A percentile compares a stretch with the other conserved stretches of the same genome.
Evolutionary conservation across 805 yeast species (phyloP).

Genomic region (Teunomyces lycoperdinae): DNA sequence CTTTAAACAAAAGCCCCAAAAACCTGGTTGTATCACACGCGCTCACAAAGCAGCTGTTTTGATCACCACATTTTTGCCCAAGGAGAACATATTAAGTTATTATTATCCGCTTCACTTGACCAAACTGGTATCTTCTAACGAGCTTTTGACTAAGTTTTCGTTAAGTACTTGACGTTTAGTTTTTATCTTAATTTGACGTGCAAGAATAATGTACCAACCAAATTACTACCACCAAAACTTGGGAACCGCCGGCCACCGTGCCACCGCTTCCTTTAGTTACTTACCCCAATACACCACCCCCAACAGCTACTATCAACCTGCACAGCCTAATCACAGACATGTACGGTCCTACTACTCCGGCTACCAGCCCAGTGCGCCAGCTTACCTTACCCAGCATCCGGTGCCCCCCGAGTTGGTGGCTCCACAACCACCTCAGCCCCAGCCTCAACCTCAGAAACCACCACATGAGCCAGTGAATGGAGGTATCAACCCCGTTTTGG

Average conservation of each 20-base stretch:
- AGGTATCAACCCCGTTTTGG: slow-evolving; percentile 75
- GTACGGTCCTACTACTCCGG: slow-evolving; percentile 5
- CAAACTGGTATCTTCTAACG: slow-evolving; percentile 13
- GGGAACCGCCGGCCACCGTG: slow-evolving; percentile 41
- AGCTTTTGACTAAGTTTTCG: slow-evolving; percentile 43
- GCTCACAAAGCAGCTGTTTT: not conserved
- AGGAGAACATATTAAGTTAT: slow-evolving; percentile 4
- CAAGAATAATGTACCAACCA: slow-evolving; percentile 14
- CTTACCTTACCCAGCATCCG: not conserved
- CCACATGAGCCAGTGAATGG: slow-evolving; percentile 42
- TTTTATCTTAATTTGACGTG: not conserved
- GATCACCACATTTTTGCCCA: slow-evolving; percentile 1
- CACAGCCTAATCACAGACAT: slow-evolving; percentile 8
- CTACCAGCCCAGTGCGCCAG: slow-evolving; percentile 11
- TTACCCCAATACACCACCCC: slow-evolving; percentile 18
- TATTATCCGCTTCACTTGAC: not conserved
- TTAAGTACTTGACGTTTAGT: slow-evolving; percentile 5
- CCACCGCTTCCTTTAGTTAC: slow-evolving; percentile 26
- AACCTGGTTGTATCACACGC: slow-evolving; percentile 1
- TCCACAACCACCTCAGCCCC: not conserved
- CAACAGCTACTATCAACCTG: slow-evolving; percentile 4
- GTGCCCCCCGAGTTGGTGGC: not conserved
- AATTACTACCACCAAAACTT: slow-evolving; percentile 21
- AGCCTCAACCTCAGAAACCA: not conserved
- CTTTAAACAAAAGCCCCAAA: not conserved